Conservation (phyloP, 306 rosid genomes). For the Geum urbanum region DNA sequence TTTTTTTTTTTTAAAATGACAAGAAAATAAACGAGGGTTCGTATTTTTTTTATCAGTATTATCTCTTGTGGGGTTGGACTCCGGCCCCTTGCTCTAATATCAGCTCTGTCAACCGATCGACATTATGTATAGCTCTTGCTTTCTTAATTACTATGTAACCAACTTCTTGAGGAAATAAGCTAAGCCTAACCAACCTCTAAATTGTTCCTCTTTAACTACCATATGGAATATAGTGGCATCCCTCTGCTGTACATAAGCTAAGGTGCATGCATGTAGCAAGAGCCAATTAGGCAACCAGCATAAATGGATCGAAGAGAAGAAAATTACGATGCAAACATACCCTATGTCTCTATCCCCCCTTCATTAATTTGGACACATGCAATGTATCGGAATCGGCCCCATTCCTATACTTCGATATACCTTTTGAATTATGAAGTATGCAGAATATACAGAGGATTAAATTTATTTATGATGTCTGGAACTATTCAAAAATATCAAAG, state of each 20-base stretch:
- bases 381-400: slow-evolving; percentile 3
- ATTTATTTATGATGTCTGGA: no score
- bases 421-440: slow-evolving; percentile 3
- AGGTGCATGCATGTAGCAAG: slow-evolving; percentile 23
- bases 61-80: no score
- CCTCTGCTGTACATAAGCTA: background rate
- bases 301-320: background rate
- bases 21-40: no score
- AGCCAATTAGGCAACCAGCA: background rate
- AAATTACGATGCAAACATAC: slow-evolving; percentile 10
- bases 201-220: slow-evolving; percentile 9
- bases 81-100: background rate
- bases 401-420: background rate
- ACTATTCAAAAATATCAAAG: background rate
- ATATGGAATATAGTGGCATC: background rate
- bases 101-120: background rate
- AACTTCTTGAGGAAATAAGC: background rate
- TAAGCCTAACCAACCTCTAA: background rate
- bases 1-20: no score
- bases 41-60: no score
- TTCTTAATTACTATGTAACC: background rate
- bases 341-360: no score
- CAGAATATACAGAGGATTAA: background rate
- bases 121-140: background rate
- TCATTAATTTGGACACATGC: background rate